Evolutionary conservation across 2,329 filamentous ascomycete genomes (phyloP).

Genomic region (Sporothrix luriei): DNA sequence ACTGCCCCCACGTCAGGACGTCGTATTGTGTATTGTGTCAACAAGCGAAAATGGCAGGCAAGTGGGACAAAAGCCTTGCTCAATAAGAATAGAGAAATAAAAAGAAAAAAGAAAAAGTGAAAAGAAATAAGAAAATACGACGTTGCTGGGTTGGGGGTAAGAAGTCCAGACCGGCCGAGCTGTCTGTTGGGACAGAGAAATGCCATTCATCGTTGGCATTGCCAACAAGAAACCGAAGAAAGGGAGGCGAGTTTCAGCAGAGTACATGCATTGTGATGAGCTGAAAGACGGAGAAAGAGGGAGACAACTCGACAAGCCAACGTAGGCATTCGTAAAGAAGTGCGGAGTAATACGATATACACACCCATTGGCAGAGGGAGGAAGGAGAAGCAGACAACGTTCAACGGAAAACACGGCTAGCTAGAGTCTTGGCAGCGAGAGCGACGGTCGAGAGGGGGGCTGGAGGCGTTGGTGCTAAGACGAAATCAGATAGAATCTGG

Average conservation of each 20-base stretch:
- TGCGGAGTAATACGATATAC: background rate
- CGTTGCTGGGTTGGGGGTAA: background rate
- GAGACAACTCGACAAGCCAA: background rate
- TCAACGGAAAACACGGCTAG: slow-evolving; percentile 3
- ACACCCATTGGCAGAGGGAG: background rate
- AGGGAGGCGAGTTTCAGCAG: slow-evolving; percentile 16
- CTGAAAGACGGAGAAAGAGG: background rate
- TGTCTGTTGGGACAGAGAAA: background rate
- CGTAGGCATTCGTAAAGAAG: background rate
- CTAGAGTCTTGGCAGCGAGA: background rate
- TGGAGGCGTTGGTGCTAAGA: background rate
- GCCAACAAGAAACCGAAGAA: background rate
- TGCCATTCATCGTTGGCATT: background rate
- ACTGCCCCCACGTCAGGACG: background rate
- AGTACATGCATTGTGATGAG: slow-evolving; percentile 14
- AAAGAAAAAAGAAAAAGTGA: background rate
- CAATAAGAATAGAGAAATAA: background rate
- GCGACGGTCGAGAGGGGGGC: background rate
- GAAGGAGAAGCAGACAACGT: background rate
- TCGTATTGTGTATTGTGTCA: background rate
- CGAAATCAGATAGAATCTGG: background rate
- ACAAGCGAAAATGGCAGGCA: background rate
- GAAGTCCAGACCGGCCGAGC: background rate
- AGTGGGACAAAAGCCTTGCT: background rate
- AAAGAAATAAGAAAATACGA: background rate